phyloP scores from a whole-genome alignment of 306 rosid species.

The Quillaja saponaria region DNA sequence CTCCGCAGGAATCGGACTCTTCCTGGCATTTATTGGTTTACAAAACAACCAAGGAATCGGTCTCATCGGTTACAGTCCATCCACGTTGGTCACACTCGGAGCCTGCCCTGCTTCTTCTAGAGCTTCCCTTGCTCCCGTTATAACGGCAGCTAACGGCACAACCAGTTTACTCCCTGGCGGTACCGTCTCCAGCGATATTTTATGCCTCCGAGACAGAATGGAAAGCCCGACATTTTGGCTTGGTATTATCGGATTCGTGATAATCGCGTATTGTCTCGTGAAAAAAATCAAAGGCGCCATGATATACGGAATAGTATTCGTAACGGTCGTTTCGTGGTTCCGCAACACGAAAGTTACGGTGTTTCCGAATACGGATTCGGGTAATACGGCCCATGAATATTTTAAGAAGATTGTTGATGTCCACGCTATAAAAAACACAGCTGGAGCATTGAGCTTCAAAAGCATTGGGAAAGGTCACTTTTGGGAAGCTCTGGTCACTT shows the following conservation, averaged over 20 bases:
- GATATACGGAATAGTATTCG: slow-evolving; percentile 89
- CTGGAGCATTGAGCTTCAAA: slow-evolving; percentile 79
- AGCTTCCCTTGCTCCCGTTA: slow-evolving; percentile 66
- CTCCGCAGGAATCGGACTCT: slow-evolving; percentile 95
- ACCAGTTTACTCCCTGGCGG: slow-evolving; percentile 55
- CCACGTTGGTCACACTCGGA: slow-evolving; percentile 70
- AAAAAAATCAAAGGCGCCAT: slow-evolving; percentile 84
- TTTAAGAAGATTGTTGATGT: slow-evolving; percentile 82
- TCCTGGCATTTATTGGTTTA: slow-evolving; percentile 85
- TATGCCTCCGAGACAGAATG: slow-evolving; percentile 65
- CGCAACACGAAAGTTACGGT: slow-evolving; percentile 73
- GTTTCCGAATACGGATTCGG: slow-evolving; percentile 61
- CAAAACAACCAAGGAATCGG: slow-evolving; percentile 88
- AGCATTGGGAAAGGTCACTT: slow-evolving; percentile 56
- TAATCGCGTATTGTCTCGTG: slow-evolving; percentile 71
- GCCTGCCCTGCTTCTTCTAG: slow-evolving; percentile 70
- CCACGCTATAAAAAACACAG: slow-evolving; percentile 70
- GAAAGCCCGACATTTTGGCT: slow-evolving; percentile 95
- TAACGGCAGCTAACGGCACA: slow-evolving; percentile 60
- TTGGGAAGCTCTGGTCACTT: slow-evolving; percentile 89
- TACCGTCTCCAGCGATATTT: slow-evolving; percentile 55
- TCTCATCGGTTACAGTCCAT: slow-evolving; percentile 66
- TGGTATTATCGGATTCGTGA: slow-evolving; percentile 77
- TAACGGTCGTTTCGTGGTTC: slow-evolving; percentile 89
- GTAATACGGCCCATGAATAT: slow-evolving; percentile 58